Evolutionary conservation across 1,139 yeast species (phyloP).

Genomic region (Pichia sp.): DNA sequence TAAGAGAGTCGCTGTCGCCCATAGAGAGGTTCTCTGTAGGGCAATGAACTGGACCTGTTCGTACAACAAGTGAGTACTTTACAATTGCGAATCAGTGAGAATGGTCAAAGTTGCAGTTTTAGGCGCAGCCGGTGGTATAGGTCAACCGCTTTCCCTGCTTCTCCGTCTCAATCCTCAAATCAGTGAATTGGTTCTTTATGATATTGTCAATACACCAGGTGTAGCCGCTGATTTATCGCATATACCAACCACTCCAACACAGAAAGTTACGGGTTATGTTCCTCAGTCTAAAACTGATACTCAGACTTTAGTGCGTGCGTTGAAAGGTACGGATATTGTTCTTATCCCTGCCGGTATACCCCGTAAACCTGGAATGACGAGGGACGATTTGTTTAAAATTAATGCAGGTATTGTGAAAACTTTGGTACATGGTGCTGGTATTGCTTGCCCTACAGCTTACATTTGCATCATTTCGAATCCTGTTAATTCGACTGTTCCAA

Average conservation of each 20-base stretch:
- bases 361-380: constrained; percentile 73
- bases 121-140: constrained; percentile 80
- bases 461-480: constrained; percentile 68
- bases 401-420: constrained; percentile 63
- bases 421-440: constrained; percentile 52
- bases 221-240: constrained; percentile 72
- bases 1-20: too few relatives aligned
- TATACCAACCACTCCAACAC: constrained; percentile 48
- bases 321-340: constrained; percentile 51
- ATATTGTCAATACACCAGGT: constrained; percentile 62
- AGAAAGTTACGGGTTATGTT: constrained; percentile 48
- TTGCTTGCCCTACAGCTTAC: constrained; percentile 53
- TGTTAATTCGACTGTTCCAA: constrained; percentile 68
- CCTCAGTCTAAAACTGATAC: constrained; percentile 44
- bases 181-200: constrained; percentile 52
- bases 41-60: too few relatives aligned
- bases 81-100: not conserved
- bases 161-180: constrained; percentile 52
- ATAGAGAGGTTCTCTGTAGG: too few relatives aligned
- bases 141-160: constrained; percentile 65
- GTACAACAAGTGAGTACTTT: not conserved
- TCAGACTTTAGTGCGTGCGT: constrained; percentile 33
- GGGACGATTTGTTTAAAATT: constrained; percentile 68
- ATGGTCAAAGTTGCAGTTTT: constrained; percentile 59
- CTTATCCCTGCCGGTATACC: constrained; percentile 69